These are phyloP conservation scores for Inga leiocalycina DNA, from an alignment of 306 rosid genomes.

Conservation along the genomic window DNA sequence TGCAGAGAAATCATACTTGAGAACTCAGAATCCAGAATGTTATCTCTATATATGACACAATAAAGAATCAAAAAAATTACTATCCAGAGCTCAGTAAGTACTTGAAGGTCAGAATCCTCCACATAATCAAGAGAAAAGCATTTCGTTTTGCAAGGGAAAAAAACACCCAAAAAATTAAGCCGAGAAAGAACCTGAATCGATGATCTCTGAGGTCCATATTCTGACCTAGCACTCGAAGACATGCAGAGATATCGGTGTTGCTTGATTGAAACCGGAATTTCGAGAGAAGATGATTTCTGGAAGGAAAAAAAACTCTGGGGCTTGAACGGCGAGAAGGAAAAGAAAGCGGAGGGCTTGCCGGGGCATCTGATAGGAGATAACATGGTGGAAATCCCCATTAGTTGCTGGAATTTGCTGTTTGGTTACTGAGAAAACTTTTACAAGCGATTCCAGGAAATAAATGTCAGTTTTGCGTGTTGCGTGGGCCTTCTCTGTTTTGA, in stretches of 20 bases:
- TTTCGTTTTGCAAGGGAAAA: neutral
- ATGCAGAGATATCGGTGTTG: slow-evolving; percentile 33
- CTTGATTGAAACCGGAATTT: slow-evolving; percentile 25
- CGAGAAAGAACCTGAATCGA: slow-evolving; percentile 56
- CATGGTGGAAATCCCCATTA: slow-evolving; percentile 33
- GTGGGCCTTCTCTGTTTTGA: neutral
- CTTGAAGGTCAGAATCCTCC: neutral
- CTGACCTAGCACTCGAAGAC: slow-evolving; percentile 39
- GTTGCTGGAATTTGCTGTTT: neutral
- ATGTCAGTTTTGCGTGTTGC: neutral
- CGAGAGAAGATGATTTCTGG: slow-evolving; percentile 18
- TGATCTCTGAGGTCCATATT: slow-evolving; percentile 38
- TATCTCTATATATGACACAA: neutral
- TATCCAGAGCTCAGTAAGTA: neutral
- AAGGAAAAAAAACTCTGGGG: slow-evolving; percentile 29
- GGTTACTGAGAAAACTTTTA: too few relatives aligned
- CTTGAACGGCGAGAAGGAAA: slow-evolving; percentile 28
- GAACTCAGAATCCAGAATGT: slow-evolving; percentile 5
- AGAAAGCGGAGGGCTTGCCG: slow-evolving; percentile 24
- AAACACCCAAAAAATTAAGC: neutral
- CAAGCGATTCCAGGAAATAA: neutral
- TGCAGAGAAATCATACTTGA: slow-evolving; percentile 34
- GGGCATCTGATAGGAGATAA: slow-evolving; percentile 29
- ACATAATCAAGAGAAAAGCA: neutral
- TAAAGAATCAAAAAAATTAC: neutral